Evolutionary conservation across 2,329 filamentous ascomycete genomes (phyloP).

Genomic region (Sporothrix inflata): DNA sequence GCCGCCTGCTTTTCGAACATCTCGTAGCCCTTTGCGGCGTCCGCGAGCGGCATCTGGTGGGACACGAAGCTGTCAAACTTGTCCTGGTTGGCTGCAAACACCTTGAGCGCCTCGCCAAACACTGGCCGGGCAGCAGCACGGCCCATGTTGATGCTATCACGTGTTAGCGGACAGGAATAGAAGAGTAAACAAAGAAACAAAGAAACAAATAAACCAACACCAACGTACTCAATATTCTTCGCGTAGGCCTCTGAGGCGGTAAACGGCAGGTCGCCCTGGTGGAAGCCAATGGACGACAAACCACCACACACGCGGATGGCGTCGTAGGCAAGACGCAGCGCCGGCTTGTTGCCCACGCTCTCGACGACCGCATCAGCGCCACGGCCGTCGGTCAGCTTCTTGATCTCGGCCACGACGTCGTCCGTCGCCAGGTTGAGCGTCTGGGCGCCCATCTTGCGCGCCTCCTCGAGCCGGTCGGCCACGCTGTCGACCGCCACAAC

Average conservation of each 20-base stretch:
- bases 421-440: slow-evolving; percentile 24
- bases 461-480: slow-evolving; percentile 24
- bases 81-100: slow-evolving; percentile 22
- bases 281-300: slow-evolving; percentile 31
- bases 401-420: slow-evolving; percentile 25
- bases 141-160: slow-evolving; percentile 39
- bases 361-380: slow-evolving; percentile 28
- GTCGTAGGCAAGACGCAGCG: slow-evolving; percentile 28
- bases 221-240: slow-evolving; percentile 45
- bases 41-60: slow-evolving; percentile 15
- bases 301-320: slow-evolving; percentile 27
- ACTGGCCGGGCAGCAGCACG: slow-evolving; percentile 14
- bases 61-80: slow-evolving; percentile 25
- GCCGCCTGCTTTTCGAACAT: slow-evolving; percentile 26
- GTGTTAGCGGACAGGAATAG: slow-evolving; percentile 50
- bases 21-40: slow-evolving; percentile 18
- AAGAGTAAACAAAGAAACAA: too few species aligned
- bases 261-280: slow-evolving; percentile 29
- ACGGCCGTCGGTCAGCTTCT: slow-evolving; percentile 19
- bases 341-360: slow-evolving; percentile 29
- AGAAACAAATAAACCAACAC: not conserved
- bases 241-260: slow-evolving; percentile 17
- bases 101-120: slow-evolving; percentile 23
- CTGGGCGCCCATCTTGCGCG: slow-evolving; percentile 23
- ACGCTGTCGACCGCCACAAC: slow-evolving; percentile 28